Base-by-base conservation (phyloP, 768 basidiomycete genomes). In the Leccinellum luteum region DNA sequence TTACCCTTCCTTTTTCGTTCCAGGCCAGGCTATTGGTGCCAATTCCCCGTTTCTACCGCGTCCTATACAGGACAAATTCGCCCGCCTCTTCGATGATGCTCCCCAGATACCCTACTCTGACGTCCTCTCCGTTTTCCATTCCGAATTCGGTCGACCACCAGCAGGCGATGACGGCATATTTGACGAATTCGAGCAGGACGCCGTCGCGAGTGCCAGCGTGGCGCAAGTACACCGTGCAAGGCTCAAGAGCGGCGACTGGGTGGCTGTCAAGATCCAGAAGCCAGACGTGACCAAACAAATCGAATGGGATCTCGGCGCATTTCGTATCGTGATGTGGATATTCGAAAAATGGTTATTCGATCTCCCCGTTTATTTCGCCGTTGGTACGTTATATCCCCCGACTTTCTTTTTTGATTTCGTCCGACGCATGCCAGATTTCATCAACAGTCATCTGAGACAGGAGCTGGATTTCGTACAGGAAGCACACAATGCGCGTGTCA, bases 181-280 rank as follows among this genome's bases (percentile, higher is more conserved):
- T 64, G 85, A 85, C 34, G 74, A 81, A 12, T 96, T 97, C 59
- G 89, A 93, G 54, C 79, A 85, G 59, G 67, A 80, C 3, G 87
- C 94, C 0, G 76, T 91, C 1, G 94, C 94, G 0, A 92, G 89
- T 59, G 95, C 95, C 2, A 91, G 90, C 63, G 88, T 98, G 56
- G 94, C 94, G 0, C 95, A 97, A 69, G 95, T 97, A 0, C 94
- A 97, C 68, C 80, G 81, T 47, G 95, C 95, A 5, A 76, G 72
- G n/a, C 67, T 87, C 43, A 79, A 75, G 61, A 69, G 57, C 21
- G 74, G 72, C 31, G 76, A 81, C 34, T 88, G 87, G 83, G 94
- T 98, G 2, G 95, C 94, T 0, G 94, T 98, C 59, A 98, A 98
- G 75, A 79, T 92, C 21, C 93, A 97, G 75, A 96, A 95, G 65